phyloP scores from a whole-genome alignment of 1,139 yeast genomes.

The Yamadazyma buinensis region DNA sequence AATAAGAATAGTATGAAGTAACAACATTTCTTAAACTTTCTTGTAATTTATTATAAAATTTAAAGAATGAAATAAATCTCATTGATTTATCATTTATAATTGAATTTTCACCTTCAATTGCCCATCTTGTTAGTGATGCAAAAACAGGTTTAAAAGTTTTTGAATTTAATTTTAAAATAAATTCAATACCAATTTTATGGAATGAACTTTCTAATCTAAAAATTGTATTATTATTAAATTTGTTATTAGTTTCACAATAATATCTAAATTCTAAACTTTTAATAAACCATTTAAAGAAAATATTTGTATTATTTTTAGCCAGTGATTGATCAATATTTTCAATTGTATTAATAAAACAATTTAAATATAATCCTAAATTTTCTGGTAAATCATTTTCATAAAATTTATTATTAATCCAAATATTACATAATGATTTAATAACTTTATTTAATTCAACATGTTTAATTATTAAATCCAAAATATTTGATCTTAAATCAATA shows the following conservation, averaged over 20 bases:
- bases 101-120: conserved; percentile 76
- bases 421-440: conserved; percentile 54
- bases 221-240: conserved; percentile 68
- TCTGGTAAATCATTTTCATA: conserved; percentile 41
- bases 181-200: conserved; percentile 67
- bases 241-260: conserved; percentile 33
- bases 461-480: conserved; percentile 62
- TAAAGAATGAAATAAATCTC: conserved; percentile 72
- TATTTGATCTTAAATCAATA: conserved; percentile 56
- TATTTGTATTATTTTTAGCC: conserved; percentile 67
- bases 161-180: conserved; percentile 89
- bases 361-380: conserved; percentile 68
- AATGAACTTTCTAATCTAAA: conserved; percentile 78
- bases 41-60: conserved; percentile 80
- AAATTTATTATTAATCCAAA: conserved; percentile 48
- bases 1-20: conserved; percentile 82
- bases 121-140: conserved; percentile 89
- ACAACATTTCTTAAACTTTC: conserved; percentile 82
- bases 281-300: conserved; percentile 67
- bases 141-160: conserved; percentile 90
- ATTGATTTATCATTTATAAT: conserved; percentile 42
- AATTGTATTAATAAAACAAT: conserved; percentile 60
- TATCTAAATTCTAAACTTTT: conserved; percentile 66
- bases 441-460: conserved; percentile 67
- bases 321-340: conserved; percentile 69